phyloP scores from a whole-genome alignment of 306 rosid genomes.

The Begonia loranthoides region DNA sequence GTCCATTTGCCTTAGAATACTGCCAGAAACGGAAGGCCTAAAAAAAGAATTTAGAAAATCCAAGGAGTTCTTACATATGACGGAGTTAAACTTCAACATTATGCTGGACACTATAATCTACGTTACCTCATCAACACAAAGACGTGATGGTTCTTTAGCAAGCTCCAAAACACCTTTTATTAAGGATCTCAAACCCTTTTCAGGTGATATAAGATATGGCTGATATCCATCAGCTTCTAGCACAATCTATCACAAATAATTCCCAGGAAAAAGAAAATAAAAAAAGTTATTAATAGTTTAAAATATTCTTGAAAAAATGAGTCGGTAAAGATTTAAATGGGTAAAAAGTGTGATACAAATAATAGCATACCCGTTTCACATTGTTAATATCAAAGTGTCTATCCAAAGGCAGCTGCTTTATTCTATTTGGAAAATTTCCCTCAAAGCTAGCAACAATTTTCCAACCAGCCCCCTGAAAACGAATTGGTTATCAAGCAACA shows the following conservation, averaged over 20 bases:
- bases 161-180: constrained; percentile 96
- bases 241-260: constrained; percentile 50
- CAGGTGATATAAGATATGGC: constrained; percentile 97
- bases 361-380: constrained; percentile 81
- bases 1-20: no score
- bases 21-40: no score
- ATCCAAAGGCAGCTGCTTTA: constrained; percentile 88
- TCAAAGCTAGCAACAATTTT: constrained; percentile 94
- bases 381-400: constrained; percentile 93
- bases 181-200: constrained; percentile 91
- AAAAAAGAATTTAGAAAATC: no score
- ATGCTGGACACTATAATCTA: background rate
- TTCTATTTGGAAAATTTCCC: constrained; percentile 90
- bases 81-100: no score
- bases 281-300: background rate
- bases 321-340: no score
- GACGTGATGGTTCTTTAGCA: constrained; percentile 94
- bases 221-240: constrained; percentile 99
- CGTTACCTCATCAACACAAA: constrained; percentile 94
- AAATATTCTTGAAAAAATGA: constrained; percentile 1
- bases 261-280: constrained; percentile 5
- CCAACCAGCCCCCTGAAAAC: constrained; percentile 96
- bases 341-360: no score
- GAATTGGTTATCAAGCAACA: constrained; percentile 1
- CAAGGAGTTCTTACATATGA: no score